Conservation (phyloP, 2,329 filamentous ascomycete genomes). For the Chaetomium strumarium region DNA sequence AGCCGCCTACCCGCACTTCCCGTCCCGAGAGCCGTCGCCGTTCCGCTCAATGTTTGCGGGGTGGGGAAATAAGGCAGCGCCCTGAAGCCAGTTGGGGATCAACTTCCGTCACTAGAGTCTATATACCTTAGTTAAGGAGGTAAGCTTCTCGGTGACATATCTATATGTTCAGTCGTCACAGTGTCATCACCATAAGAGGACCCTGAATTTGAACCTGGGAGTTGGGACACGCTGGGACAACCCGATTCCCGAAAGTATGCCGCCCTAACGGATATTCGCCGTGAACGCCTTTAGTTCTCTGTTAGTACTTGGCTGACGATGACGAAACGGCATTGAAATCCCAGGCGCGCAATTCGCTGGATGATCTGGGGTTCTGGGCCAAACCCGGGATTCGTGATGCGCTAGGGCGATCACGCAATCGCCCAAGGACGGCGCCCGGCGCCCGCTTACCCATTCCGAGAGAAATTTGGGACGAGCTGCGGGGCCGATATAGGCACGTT, state of each 20-base stretch:
- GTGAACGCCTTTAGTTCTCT: neutral
- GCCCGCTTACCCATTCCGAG: slow-evolving; percentile 13
- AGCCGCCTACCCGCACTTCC: too few relatives aligned
- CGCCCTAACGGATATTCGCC: neutral
- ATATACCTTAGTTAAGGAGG: too few relatives aligned
- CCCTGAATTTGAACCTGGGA: too few relatives aligned
- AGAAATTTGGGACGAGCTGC: slow-evolving; percentile 25
- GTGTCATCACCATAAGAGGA: too few relatives aligned
- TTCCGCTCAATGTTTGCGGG: too few relatives aligned
- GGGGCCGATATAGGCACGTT: slow-evolving; percentile 25
- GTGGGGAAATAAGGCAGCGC: too few relatives aligned
- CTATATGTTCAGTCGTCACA: too few relatives aligned
- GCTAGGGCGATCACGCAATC: slow-evolving; percentile 33
- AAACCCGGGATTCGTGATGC: slow-evolving; percentile 20
- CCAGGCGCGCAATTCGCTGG: slow-evolving; percentile 23
- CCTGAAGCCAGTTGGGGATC: too few relatives aligned
- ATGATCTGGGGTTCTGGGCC: slow-evolving; percentile 18
- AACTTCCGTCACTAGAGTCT: too few relatives aligned
- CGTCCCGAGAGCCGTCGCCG: too few relatives aligned
- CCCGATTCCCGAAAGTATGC: neutral
- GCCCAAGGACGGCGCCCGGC: slow-evolving; percentile 16
- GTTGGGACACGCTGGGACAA: too few relatives aligned
- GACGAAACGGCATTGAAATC: slow-evolving; percentile 26
- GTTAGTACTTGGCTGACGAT: slow-evolving; percentile 10
- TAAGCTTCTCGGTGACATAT: too few relatives aligned